Evolutionary conservation across 1,139 yeast genomes (phyloP).

Genomic region (Yamadazyma atmosphaerica): DNA sequence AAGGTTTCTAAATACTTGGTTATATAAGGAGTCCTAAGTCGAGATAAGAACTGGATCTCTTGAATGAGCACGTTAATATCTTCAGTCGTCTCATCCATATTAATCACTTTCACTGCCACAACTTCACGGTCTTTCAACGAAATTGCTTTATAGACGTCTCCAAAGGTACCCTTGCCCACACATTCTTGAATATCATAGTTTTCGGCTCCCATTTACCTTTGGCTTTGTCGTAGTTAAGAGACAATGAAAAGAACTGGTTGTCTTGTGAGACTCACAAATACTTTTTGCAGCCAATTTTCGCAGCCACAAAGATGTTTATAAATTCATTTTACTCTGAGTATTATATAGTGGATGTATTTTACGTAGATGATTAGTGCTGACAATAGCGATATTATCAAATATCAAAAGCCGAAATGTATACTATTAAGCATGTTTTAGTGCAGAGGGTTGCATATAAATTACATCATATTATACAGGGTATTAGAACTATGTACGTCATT

Average conservation of each 20-base stretch:
- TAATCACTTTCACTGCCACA: constrained; percentile 80
- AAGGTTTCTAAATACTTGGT: constrained; percentile 67
- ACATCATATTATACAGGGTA: too few relatives aligned
- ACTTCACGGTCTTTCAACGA: constrained; percentile 29
- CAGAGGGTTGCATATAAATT: neutral
- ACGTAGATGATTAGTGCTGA: too few relatives aligned
- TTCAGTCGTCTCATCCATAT: constrained; percentile 72
- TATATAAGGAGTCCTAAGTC: constrained; percentile 61
- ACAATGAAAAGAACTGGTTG: too few relatives aligned
- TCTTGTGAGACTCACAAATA: constrained; percentile 3
- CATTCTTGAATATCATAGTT: constrained; percentile 51
- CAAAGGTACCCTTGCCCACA: constrained; percentile 84
- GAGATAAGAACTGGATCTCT: constrained; percentile 73
- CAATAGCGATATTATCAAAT: too few relatives aligned
- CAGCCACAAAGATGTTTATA: too few relatives aligned
- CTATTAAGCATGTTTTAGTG: too few relatives aligned
- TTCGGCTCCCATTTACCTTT: constrained; percentile 16
- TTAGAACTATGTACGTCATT: neutral
- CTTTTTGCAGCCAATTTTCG: constrained; percentile 3
- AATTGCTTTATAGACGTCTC: constrained; percentile 75
- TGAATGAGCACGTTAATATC: constrained; percentile 64
- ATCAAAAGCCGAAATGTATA: too few relatives aligned
- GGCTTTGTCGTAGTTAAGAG: too few relatives aligned
- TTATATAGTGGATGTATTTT: too few relatives aligned
- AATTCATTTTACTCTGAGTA: too few relatives aligned